A percentile compares a stretch with the other conserved stretches of the same genome.
Evolutionary conservation across 2,329 filamentous ascomycete genomes (phyloP).

Genomic region (Talaromyces sp.): DNA sequence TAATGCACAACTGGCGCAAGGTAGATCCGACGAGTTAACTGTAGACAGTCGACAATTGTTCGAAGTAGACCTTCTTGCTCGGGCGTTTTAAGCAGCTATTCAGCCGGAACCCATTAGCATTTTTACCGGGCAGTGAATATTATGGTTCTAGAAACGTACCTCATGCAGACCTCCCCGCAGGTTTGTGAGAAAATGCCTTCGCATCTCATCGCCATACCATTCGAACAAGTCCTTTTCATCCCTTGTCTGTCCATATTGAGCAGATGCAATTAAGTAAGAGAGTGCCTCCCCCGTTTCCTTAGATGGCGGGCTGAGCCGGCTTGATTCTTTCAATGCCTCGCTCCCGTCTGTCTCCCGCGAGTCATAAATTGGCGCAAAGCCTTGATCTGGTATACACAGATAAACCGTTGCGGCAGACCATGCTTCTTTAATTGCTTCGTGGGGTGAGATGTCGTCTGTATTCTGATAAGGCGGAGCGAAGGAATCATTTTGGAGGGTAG

Average conservation of each 20-base stretch:
- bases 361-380: constrained; percentile 33
- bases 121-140: neutral
- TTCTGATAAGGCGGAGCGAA: constrained; percentile 14
- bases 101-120: constrained; percentile 2
- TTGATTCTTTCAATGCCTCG: constrained; percentile 35
- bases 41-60: constrained; percentile 38
- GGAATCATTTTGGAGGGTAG: constrained; percentile 21
- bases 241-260: neutral
- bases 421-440: constrained; percentile 41
- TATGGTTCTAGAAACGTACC: constrained; percentile 25
- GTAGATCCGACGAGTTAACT: constrained; percentile 41
- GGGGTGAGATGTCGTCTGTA: constrained; percentile 28
- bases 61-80: constrained; percentile 31
- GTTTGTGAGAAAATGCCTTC: constrained; percentile 47
- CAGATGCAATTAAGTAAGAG: constrained; percentile 29
- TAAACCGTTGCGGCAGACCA: constrained; percentile 47
- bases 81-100: constrained; percentile 29
- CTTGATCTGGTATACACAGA: constrained; percentile 40
- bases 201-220: constrained; percentile 49
- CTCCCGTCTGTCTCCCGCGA: constrained; percentile 29
- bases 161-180: constrained; percentile 35
- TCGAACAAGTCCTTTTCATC: constrained; percentile 37
- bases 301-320: constrained; percentile 30
- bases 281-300: constrained; percentile 38
- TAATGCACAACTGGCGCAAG: constrained; percentile 1